phyloP scores from a whole-genome alignment of 305 asterid genomes.

The Nicotiana rustica region DNA sequence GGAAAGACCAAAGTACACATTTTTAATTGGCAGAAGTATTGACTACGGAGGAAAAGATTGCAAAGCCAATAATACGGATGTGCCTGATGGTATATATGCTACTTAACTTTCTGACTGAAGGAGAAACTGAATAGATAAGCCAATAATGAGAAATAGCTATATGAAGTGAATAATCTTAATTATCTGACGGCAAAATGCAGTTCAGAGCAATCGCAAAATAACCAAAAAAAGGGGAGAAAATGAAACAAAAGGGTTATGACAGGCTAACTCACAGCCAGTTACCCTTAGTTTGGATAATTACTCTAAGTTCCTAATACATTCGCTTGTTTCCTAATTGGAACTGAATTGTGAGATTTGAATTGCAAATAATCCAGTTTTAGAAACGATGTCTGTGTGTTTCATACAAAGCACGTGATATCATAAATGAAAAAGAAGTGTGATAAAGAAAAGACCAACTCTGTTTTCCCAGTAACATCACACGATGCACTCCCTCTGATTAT shows the following conservation, averaged over 20 bases:
- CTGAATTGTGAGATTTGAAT: neutral
- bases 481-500: neutral
- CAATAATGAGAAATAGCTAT: constrained; percentile 3
- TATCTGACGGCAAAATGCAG: neutral
- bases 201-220: constrained; percentile 16
- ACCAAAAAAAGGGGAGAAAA: neutral
- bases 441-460: neutral
- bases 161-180: neutral
- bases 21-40: neutral
- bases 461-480: neutral
- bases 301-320: constrained; percentile 19
- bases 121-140: constrained; percentile 8
- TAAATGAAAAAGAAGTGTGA: constrained; percentile 3
- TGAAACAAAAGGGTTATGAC: neutral
- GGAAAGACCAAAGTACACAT: constrained; percentile 1
- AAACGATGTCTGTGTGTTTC: neutral
- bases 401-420: neutral
- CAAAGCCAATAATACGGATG: neutral
- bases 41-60: neutral
- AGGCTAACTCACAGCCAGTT: neutral
- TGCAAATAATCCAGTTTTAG: constrained; percentile 20
- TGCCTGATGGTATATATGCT: neutral
- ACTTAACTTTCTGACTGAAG: neutral
- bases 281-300: neutral
- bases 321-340: neutral